phyloP scores from a whole-genome alignment of 1,284 basidiomycete genomes.

The Anthracocystis setariae region DNA sequence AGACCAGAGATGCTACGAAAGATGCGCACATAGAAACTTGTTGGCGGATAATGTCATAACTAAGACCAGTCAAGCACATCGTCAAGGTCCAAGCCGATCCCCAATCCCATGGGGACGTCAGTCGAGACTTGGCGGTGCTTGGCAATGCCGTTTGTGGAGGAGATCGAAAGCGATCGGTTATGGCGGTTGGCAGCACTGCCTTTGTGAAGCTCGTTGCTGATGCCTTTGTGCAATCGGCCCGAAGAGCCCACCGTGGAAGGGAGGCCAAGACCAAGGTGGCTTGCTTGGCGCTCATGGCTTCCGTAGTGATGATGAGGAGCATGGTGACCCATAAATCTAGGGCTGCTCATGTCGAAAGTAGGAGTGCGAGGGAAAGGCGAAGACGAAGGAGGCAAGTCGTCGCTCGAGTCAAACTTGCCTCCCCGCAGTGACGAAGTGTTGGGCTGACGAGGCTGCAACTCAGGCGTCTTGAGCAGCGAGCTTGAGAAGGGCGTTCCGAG shows the following conservation, averaged over 20 bases:
- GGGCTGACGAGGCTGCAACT: conserved; percentile 41
- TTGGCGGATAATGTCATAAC: not conserved
- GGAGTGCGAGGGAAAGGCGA: conserved; percentile 55
- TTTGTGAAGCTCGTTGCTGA: conserved; percentile 14
- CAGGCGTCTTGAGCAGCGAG: conserved; percentile 48
- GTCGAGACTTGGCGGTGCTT: conserved; percentile 45
- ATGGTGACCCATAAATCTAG: conserved; percentile 25
- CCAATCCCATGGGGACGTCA: conserved; percentile 43
- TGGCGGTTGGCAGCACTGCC: conserved; percentile 8
- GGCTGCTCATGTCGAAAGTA: conserved; percentile 50
- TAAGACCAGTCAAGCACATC: conserved; percentile 51
- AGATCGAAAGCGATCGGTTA: conserved; percentile 24
- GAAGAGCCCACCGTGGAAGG: conserved; percentile 15
- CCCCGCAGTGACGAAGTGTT: conserved; percentile 32
- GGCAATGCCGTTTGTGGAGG: conserved; percentile 18
- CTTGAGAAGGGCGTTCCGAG: conserved; percentile 42
- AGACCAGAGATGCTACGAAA: no score
- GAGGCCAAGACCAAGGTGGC: conserved; percentile 41
- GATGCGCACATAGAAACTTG: no score
- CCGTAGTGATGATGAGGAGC: conserved; percentile 18
- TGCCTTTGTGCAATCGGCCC: conserved; percentile 25
- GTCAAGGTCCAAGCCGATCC: conserved; percentile 48
- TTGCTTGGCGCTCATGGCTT: conserved; percentile 31
- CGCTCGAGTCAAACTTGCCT: conserved; percentile 28
- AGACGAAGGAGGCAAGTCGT: conserved; percentile 44